Evolutionary conservation across 768 basidiomycete genomes (phyloP).

Genomic region (Neoboletus magnificus): DNA sequence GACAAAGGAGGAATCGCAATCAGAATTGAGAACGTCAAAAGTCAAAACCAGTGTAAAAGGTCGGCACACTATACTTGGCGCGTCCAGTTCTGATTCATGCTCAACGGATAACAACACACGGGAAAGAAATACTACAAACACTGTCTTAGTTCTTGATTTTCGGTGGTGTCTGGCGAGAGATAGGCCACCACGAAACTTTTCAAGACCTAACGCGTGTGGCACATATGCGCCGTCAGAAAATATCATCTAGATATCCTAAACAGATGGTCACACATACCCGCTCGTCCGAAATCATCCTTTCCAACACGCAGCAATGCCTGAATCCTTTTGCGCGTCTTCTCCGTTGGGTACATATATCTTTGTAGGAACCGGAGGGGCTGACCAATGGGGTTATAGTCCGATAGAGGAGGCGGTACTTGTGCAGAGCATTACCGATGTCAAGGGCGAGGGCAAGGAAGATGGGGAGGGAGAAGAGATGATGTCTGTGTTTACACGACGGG

Average conservation of each 20-base stretch:
- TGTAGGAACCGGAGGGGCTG: not conserved
- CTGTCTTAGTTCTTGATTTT: constrained; percentile 83
- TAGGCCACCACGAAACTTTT: constrained; percentile 56
- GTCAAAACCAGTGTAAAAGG: not conserved
- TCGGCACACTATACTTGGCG: constrained; percentile 35
- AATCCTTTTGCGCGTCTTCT: constrained; percentile 59
- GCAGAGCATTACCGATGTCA: constrained; percentile 31
- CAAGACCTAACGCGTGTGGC: constrained; percentile 37
- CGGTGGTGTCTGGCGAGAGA: constrained; percentile 76
- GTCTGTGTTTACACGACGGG: constrained; percentile 27
- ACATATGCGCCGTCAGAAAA: not conserved
- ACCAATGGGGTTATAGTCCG: constrained; percentile 30
- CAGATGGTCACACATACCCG: constrained; percentile 42
- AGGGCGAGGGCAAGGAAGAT: constrained; percentile 34
- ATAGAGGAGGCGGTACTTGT: constrained; percentile 34
- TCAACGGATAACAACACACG: constrained; percentile 80
- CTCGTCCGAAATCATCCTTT: constrained; percentile 71
- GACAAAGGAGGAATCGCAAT: not conserved
- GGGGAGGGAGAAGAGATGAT: constrained; percentile 42
- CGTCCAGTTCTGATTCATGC: constrained; percentile 71
- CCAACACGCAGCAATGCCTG: constrained; percentile 68
- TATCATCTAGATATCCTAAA: not conserved
- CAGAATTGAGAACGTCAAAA: not conserved
- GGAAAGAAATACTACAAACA: constrained; percentile 86
- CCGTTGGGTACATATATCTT: constrained; percentile 44